phyloP scores from a whole-genome alignment of 345 rosid species.

The Crucihimalaya himalaica region DNA sequence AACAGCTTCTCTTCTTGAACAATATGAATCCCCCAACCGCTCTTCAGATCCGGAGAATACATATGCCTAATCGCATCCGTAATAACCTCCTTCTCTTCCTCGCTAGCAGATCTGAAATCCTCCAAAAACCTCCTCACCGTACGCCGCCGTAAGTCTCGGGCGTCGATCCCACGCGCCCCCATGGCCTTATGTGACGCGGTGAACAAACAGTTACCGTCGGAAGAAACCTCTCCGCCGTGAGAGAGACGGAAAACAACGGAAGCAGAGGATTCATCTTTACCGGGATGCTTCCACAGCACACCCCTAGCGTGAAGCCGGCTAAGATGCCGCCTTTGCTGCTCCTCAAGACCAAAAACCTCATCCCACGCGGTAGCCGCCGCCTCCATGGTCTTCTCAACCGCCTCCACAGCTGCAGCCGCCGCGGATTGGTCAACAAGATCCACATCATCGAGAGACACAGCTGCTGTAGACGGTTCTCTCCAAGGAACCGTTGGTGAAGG shows the following conservation, averaged over 20 bases:
- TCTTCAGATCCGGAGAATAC: conserved; percentile 98
- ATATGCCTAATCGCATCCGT: conserved; percentile 68
- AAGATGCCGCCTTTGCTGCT: conserved; percentile 81
- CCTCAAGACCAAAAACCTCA: conserved; percentile 83
- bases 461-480: conserved; percentile 54
- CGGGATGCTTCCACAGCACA: conserved; percentile 87
- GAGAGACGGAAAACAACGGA: conserved; percentile 80
- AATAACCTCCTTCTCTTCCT: conserved; percentile 51
- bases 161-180: conserved; percentile 79
- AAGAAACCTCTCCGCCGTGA: conserved; percentile 91
- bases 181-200: conserved; percentile 82
- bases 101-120: conserved; percentile 67
- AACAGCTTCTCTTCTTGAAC: conserved; percentile 89
- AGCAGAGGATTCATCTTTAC: conserved; percentile 42
- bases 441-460: conserved; percentile 48
- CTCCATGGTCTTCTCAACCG: conserved; percentile 45
- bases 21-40: conserved; percentile 98
- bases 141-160: conserved; percentile 66
- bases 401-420: conserved; percentile 53
- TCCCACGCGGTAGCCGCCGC: conserved; percentile 58
- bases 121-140: conserved; percentile 71
- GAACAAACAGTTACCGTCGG: conserved; percentile 98
- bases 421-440: conserved; percentile 57
- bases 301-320: conserved; percentile 75
- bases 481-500: conserved; percentile 61